Evolutionary conservation across 192 early-diverging fungal species (phyloP).

Genomic region (Entomortierella parvispora): DNA sequence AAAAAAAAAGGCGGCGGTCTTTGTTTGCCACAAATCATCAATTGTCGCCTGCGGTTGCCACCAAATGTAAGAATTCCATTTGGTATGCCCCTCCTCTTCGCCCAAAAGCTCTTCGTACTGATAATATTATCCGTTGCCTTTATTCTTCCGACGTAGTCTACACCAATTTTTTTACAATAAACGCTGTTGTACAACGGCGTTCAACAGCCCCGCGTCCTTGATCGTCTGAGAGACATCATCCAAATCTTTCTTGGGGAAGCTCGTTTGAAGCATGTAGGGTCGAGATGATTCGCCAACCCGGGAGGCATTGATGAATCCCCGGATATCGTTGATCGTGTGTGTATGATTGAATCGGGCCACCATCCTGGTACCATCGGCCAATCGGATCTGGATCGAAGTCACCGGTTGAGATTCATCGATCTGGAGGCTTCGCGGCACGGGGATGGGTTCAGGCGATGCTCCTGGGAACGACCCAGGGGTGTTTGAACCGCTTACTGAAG

Average conservation of each 20-base stretch:
- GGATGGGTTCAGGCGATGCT: conserved; percentile 30
- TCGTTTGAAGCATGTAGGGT: conserved; percentile 80
- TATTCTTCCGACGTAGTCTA: no score
- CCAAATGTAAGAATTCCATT: no score
- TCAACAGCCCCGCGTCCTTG: conserved; percentile 85
- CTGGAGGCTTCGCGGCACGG: conserved; percentile 49
- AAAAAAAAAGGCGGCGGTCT: no score
- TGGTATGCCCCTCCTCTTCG: no score
- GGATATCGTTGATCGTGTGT: conserved; percentile 89
- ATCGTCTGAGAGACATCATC: conserved; percentile 75
- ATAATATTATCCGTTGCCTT: no score
- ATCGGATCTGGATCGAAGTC: conserved; percentile 91
- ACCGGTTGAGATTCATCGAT: conserved; percentile 82
- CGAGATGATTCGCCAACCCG: conserved; percentile 68
- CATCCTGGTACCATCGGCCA: conserved; percentile 89
- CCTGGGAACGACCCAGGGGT: conserved; percentile 50
- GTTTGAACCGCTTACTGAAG: conserved; percentile 34
- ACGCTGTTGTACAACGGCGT: conserved; percentile 86
- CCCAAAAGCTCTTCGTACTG: no score
- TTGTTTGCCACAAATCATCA: no score
- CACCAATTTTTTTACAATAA: conserved; percentile 7
- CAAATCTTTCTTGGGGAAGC: conserved; percentile 89
- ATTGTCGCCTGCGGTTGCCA: no score
- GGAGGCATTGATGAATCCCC: conserved; percentile 75
- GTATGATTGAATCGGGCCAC: conserved; percentile 93